Evolutionary conservation across 1,284 basidiomycete genomes (phyloP), one percentile per base, ranked within the genome.

Genomic region (Gymnopus androsaceus): DNA sequence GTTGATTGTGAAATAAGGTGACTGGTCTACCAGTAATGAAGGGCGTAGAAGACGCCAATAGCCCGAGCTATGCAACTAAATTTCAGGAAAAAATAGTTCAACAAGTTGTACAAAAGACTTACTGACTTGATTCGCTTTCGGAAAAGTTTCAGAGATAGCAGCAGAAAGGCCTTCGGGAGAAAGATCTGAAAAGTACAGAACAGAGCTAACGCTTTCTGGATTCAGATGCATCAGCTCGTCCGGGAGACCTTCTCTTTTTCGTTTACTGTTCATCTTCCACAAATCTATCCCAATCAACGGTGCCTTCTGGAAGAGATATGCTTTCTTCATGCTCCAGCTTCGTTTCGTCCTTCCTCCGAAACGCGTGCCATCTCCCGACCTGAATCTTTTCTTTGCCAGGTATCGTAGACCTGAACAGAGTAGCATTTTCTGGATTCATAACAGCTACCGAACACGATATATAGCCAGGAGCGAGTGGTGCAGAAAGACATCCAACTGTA

Each of bases 11-110:
- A 61, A 94, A 85, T 2, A 95, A 73, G 0, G 93, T 95, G 47
- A 88, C 83, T 1, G 89, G 88, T 19, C 88, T 76, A 9, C 90
- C 91, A 0, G 92, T 95, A 19, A 93, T 75, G 68, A 95, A 95
- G 0, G 93, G 92, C 0, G 94, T 95, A 0, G 89, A 87, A 0
- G 91, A 79, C 0, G 86, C 87, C 12, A 90, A 69, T 19, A 94
- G 75, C 14, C 91, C 91, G 34, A 91, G 70, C 85, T 92, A 56
- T 27, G 36, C 62, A 55, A 53, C 46, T 19, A 11, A 55, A 44
- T 38, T 28, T 34, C 23, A 58, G 38, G 38, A 56, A 34, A 27
- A 31, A 53, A 51, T n/a, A 9, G n/a, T 28, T 27, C n/a, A 27
- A 25, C 7, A 8, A 60, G 56, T 40, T 56, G 41, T 33, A 17